Percentiles rank a stretch among this genome's conserved stretches.
These are phyloP conservation scores for Polyplosphaeria fusca DNA, from an alignment of 495 filamentous ascomycete genomes.

Conservation along the genomic window DNA sequence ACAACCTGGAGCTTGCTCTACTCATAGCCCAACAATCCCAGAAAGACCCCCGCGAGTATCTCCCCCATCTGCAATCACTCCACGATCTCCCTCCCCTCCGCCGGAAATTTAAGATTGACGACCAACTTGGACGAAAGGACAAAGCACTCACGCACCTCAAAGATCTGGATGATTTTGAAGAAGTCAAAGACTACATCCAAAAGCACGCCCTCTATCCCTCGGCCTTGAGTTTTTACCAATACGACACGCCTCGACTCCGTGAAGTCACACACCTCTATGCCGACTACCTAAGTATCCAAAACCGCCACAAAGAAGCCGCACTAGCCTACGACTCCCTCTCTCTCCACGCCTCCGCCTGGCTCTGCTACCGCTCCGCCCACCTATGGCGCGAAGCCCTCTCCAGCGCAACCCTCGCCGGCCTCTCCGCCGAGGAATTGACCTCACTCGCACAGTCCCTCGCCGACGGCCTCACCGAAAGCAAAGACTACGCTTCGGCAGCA, in stretches of 20 bases:
- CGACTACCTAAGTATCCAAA: conserved; percentile 66
- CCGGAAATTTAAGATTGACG: conserved; percentile 79
- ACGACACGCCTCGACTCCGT: conserved; percentile 60
- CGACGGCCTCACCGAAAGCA: conserved; percentile 70
- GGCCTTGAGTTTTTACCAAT: conserved; percentile 79
- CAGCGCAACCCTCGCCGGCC: conserved; percentile 62
- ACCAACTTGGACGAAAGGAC: conserved; percentile 67
- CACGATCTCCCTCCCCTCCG: conserved; percentile 67
- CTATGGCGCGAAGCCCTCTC: conserved; percentile 89
- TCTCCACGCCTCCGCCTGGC: conserved; percentile 66
- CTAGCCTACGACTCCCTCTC: conserved; percentile 83
- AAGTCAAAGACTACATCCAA: conserved; percentile 67
- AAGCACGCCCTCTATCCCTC: conserved; percentile 76
- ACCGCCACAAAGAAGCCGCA: conserved; percentile 78
- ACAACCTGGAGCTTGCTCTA: conserved; percentile 84
- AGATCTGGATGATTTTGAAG: conserved; percentile 64
- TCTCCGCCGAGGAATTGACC: conserved; percentile 55
- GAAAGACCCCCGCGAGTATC: conserved; percentile 91
- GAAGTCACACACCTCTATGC: conserved; percentile 74
- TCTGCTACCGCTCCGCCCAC: conserved; percentile 75
- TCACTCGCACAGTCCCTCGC: conserved; percentile 66
- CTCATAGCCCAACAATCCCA: conserved; percentile 94
- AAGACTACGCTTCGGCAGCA: conserved; percentile 76
- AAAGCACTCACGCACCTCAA: conserved; percentile 80
- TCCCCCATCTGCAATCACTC: conserved; percentile 86